Conservation (phyloP, 2,329 filamentous ascomycete species). For the Didymella sp. region DNA sequence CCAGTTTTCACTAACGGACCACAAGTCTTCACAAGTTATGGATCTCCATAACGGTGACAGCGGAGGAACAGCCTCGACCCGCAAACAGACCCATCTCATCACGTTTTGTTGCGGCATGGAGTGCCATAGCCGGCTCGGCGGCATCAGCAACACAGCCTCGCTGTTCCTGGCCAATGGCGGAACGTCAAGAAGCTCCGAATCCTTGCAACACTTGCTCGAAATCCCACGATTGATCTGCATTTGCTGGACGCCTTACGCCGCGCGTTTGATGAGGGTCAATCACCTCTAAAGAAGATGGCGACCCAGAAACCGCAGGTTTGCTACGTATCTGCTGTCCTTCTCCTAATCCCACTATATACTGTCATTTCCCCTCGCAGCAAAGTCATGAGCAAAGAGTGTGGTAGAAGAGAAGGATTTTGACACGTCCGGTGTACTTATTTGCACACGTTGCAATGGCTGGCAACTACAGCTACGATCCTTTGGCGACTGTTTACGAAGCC, state of each 20-base stretch:
- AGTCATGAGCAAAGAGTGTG: neutral
- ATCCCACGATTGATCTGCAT: conserved; percentile 2
- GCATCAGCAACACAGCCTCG: conserved; percentile 1
- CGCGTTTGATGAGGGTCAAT: conserved; percentile 2
- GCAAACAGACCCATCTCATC: neutral
- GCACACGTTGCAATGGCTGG: conserved; percentile 10
- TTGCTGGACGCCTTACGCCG: conserved; percentile 5
- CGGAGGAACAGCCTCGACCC: neutral
- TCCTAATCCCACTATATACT: neutral
- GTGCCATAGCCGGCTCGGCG: conserved; percentile 1
- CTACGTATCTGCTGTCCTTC: neutral
- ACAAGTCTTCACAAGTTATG: neutral
- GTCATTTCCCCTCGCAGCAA: neutral
- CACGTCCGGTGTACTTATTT: neutral
- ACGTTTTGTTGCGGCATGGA: neutral
- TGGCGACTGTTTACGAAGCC: conserved; percentile 23
- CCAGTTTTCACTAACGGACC: neutral
- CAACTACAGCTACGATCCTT: conserved; percentile 24
- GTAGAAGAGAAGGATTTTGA: neutral
- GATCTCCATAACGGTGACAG: neutral
- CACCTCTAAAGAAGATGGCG: neutral
- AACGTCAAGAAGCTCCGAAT: neutral
- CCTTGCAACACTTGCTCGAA: neutral
- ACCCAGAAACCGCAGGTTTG: neutral
- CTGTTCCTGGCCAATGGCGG: neutral